Percentiles rank a stretch among this genome's conserved stretches.
Evolutionary conservation across 306 rosid species (phyloP).

Genomic region (Cucumis hystrix): DNA sequence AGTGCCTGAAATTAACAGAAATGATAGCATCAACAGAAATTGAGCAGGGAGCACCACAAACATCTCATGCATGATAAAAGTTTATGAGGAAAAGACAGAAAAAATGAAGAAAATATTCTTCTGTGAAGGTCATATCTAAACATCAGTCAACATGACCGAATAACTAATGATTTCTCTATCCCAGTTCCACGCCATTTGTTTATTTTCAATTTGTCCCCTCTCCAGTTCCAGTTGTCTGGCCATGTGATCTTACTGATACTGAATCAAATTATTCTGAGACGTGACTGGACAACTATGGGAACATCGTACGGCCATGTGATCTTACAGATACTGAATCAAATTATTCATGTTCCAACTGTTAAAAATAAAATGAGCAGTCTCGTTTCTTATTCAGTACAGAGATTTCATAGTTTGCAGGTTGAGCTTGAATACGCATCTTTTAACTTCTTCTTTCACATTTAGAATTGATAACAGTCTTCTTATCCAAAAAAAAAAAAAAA

Average conservation of each 20-base stretch:
- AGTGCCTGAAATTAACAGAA: constrained; percentile 35
- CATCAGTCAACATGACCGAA: background rate
- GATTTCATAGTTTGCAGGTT: background rate
- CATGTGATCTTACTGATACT: too few relatives aligned
- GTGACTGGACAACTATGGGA: background rate
- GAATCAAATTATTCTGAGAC: background rate
- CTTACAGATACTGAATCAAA: background rate
- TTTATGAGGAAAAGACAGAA: background rate
- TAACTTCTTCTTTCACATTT: background rate
- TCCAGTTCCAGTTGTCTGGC: background rate
- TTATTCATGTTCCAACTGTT: background rate
- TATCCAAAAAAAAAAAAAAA: too few relatives aligned
- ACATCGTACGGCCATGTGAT: background rate
- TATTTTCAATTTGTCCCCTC: background rate
- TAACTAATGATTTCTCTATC: background rate
- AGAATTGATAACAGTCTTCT: background rate
- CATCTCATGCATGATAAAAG: background rate
- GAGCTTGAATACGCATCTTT: background rate
- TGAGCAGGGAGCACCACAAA: background rate
- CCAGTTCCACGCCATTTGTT: background rate
- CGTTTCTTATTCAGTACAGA: too few relatives aligned
- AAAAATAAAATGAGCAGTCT: too few relatives aligned
- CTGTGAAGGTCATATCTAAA: background rate
- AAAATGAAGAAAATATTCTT: background rate
- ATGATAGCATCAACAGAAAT: background rate